Evolutionary conservation across 78 protist genomes (phyloP).

Genomic region (Creolimax fragrantissima): DNA sequence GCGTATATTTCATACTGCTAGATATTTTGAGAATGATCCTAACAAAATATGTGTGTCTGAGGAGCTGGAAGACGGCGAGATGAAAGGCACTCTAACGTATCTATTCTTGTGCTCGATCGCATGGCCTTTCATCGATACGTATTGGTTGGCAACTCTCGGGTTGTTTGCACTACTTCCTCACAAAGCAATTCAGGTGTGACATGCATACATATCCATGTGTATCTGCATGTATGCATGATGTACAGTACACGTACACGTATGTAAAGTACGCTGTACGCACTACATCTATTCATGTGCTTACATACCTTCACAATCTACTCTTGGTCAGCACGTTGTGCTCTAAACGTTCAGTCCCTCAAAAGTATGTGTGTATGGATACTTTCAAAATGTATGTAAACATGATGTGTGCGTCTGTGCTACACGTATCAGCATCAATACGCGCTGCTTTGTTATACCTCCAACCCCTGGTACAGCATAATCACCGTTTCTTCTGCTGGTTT

Average conservation of each 20-base stretch:
- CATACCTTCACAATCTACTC: too few species aligned
- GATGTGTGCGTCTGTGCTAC: too few species aligned
- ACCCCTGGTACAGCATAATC: too few species aligned
- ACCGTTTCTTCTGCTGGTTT: background rate
- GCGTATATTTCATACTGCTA: background rate
- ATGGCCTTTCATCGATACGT: constrained; percentile 24
- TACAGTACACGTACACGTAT: too few species aligned
- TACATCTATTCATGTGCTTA: too few species aligned
- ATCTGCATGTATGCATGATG: background rate
- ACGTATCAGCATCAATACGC: too few species aligned
- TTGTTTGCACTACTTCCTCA: constrained; percentile 3
- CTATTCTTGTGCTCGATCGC: constrained; percentile 21
- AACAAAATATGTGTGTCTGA: background rate
- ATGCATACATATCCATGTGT: background rate
- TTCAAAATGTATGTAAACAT: too few species aligned
- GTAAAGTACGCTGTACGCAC: too few species aligned
- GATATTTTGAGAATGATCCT: background rate
- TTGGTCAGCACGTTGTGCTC: too few species aligned
- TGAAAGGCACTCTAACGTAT: constrained; percentile 1
- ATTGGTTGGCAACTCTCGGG: constrained; percentile 4
- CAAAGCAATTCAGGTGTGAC: background rate
- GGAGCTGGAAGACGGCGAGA: background rate
- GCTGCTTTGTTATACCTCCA: too few species aligned
- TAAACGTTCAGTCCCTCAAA: too few species aligned
- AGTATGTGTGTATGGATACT: too few species aligned